Percentiles rank a stretch among this genome's conserved stretches.
Evolutionary conservation across 2,329 filamentous ascomycete genomes (phyloP).

Genomic region (Sphaerostilbella broomeana): DNA sequence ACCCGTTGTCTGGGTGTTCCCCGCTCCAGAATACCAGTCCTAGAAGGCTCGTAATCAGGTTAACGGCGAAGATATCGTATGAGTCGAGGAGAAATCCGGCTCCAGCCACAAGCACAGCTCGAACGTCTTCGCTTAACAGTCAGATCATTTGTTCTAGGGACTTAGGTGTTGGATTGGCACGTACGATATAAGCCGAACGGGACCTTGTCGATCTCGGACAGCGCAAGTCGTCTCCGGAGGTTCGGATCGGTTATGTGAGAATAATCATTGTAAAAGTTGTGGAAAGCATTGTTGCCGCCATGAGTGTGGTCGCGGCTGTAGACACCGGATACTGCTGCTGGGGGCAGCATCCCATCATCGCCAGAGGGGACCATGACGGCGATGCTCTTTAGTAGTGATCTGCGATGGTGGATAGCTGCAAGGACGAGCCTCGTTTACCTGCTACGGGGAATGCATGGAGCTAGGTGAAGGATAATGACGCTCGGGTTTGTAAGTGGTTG

Average conservation of each 20-base stretch:
- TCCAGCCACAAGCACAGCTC: slow-evolving; percentile 68
- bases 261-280: slow-evolving; percentile 68
- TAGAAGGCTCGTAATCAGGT: slow-evolving; percentile 62
- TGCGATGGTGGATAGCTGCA: slow-evolving; percentile 1
- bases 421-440: slow-evolving; percentile 13
- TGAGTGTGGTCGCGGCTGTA: slow-evolving; percentile 36
- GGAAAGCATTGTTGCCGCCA: slow-evolving; percentile 63
- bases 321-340: slow-evolving; percentile 29
- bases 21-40: slow-evolving; percentile 70
- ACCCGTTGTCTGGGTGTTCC: slow-evolving; percentile 35
- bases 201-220: slow-evolving; percentile 74
- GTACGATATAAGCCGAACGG: slow-evolving; percentile 65
- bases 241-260: slow-evolving; percentile 65
- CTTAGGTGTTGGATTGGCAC: slow-evolving; percentile 15
- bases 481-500: not conserved
- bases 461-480: too few relatives aligned
- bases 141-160: not conserved
- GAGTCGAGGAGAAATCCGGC: slow-evolving; percentile 81
- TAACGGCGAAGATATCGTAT: slow-evolving; percentile 77
- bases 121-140: slow-evolving; percentile 45
- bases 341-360: slow-evolving; percentile 36
- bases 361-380: slow-evolving; percentile 23
- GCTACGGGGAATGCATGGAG: slow-evolving; percentile 13
- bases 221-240: slow-evolving; percentile 64
- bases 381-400: not conserved